Percentiles rank a stretch among this genome's conserved stretches.
These are phyloP conservation scores for Phoma sp. DNA, from an alignment of 2,329 filamentous ascomycete genomes.

Conservation along the genomic window DNA sequence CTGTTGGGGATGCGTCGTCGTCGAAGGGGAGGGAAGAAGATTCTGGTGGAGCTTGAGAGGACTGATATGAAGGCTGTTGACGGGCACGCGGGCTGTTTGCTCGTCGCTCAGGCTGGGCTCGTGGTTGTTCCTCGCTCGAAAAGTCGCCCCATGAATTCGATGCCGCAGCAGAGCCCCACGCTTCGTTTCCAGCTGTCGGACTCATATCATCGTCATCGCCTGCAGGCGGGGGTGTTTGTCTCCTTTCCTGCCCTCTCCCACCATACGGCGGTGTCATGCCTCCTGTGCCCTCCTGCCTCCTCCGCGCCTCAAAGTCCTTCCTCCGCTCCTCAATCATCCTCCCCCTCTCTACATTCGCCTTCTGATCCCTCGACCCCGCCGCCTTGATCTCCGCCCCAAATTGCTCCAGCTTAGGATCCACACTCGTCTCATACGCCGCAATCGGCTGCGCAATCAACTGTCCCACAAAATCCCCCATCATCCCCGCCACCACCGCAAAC, in stretches of 20 bases:
- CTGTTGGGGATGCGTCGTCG: conserved; percentile 48
- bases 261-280: conserved; percentile 49
- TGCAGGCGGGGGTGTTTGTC: conserved; percentile 15
- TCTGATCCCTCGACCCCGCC: conserved; percentile 21
- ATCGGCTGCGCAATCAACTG: conserved; percentile 42
- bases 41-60: background rate
- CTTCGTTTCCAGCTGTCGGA: conserved; percentile 52
- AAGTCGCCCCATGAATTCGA: conserved; percentile 24
- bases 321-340: conserved; percentile 28
- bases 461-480: conserved; percentile 46
- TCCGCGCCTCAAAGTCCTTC: conserved; percentile 29
- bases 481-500: conserved; percentile 35
- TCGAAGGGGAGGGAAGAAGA: conserved; percentile 27
- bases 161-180: conserved; percentile 27
- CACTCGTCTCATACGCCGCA: conserved; percentile 43
- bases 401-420: conserved; percentile 52
- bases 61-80: conserved; percentile 12
- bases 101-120: conserved; percentile 16
- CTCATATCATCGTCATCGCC: conserved; percentile 53
- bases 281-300: conserved; percentile 25
- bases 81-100: conserved; percentile 14
- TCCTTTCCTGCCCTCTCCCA: conserved; percentile 30
- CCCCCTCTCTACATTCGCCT: conserved; percentile 19
- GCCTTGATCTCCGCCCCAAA: conserved; percentile 48
- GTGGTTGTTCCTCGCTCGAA: conserved; percentile 15